Percentiles rank a stretch among this genome's conserved stretches.
Conservation (phyloP, 371 early-diverging fungal species). For the Dipsacomyces acuminosporus region DNA sequence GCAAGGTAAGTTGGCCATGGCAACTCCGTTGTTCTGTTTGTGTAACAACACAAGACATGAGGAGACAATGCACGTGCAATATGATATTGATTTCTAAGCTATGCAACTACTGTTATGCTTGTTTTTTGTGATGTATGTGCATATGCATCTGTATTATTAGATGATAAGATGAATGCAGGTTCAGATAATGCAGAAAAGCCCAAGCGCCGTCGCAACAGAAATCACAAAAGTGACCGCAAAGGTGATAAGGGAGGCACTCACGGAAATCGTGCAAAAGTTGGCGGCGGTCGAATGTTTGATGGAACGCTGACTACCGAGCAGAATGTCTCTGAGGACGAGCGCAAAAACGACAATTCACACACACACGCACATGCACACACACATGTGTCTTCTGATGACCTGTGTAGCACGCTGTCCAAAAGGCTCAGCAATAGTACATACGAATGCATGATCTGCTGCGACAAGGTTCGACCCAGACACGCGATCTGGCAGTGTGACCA, state of each 20-base stretch:
- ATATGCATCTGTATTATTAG: too few species aligned
- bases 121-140: too few species aligned
- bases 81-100: too few species aligned
- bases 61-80: too few species aligned
- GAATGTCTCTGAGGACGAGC: background rate
- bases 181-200: background rate
- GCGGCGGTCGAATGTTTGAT: background rate
- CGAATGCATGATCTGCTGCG: slow-evolving; percentile 96
- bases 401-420: slow-evolving; percentile 57
- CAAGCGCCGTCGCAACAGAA: background rate
- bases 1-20: background rate
- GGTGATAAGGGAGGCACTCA: too few species aligned
- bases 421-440: slow-evolving; percentile 63
- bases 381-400: slow-evolving; percentile 48
- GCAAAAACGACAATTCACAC: too few species aligned
- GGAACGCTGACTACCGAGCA: background rate
- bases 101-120: too few species aligned
- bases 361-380: too few species aligned
- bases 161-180: too few species aligned
- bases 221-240: background rate
- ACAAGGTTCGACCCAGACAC: slow-evolving; percentile 63
- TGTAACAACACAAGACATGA: too few species aligned
- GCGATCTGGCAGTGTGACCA: slow-evolving; percentile 77
- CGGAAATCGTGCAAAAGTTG: background rate
- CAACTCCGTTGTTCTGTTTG: too few species aligned